Conservation (phyloP, 352 stramenopile species). For the Thraustochytrium striatum region DNA sequence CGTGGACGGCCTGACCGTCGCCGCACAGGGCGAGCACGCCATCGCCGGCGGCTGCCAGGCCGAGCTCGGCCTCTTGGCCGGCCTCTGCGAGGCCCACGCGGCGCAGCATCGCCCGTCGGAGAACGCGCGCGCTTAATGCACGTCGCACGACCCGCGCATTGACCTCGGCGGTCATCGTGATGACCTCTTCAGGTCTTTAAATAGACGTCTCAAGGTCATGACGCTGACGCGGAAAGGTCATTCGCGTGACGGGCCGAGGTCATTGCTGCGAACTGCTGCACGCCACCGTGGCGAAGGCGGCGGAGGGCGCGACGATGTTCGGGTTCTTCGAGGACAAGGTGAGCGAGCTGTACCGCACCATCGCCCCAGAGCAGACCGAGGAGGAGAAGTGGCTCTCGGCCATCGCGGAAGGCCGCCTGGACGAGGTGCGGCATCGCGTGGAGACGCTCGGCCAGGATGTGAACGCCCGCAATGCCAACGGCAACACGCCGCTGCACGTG, state of each 20-base stretch:
- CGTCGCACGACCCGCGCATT: too few relatives aligned
- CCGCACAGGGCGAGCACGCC: neutral
- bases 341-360: constrained; percentile 75
- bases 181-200: too few relatives aligned
- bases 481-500: constrained; percentile 75
- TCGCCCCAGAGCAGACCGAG: constrained; percentile 74
- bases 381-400: constrained; percentile 73
- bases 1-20: neutral
- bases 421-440: constrained; percentile 68
- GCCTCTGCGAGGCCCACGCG: too few relatives aligned
- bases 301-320: constrained; percentile 63
- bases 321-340: constrained; percentile 79
- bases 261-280: neutral
- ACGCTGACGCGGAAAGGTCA: too few relatives aligned
- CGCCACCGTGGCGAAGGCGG: neutral
- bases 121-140: too few relatives aligned
- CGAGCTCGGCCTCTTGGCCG: too few relatives aligned
- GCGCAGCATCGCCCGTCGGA: too few relatives aligned
- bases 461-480: constrained; percentile 66
- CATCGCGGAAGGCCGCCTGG: constrained; percentile 67
- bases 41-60: neutral
- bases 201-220: too few relatives aligned
- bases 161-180: too few relatives aligned
- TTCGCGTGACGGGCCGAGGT: too few relatives aligned
- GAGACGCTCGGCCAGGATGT: constrained; percentile 68